phyloP scores from a whole-genome alignment of 2,329 filamentous ascomycete genomes.

The Fusarium secorum region DNA sequence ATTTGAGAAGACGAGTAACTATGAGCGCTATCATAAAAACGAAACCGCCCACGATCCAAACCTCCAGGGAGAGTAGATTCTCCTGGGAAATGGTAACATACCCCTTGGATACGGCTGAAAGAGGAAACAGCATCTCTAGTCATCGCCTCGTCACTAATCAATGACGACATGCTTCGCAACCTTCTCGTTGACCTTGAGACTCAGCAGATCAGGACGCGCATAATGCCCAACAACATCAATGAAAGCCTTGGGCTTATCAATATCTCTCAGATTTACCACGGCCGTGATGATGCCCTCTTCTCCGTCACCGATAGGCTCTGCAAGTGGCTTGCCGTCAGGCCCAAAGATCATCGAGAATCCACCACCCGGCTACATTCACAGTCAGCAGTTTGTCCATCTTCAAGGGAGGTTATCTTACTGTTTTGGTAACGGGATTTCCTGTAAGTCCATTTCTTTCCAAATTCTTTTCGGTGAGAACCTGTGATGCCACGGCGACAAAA shows the following conservation, averaged over 20 bases:
- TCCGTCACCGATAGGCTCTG: background rate
- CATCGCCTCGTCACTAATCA: background rate
- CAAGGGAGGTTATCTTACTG: background rate
- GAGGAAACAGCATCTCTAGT: rapidly evolving
- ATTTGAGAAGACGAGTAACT: background rate
- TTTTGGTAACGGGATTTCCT: background rate
- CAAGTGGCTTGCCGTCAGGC: background rate
- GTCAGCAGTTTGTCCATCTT: background rate
- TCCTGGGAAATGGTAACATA: rapidly evolving
- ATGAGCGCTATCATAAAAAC: background rate
- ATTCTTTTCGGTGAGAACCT: background rate
- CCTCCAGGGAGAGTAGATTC: rapidly evolving
- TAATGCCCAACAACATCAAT: constrained; percentile 1
- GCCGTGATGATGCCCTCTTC: background rate
- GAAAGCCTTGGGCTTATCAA: background rate
- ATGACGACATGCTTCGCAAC: background rate
- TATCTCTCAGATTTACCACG: background rate
- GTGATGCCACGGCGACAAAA: background rate
- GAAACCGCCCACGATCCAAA: background rate
- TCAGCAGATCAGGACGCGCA: background rate
- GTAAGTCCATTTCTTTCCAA: background rate
- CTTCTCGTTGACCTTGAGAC: background rate
- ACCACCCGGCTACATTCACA: background rate
- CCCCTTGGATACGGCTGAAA: no score
- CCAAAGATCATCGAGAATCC: constrained; percentile 3